Evolutionary conservation across 2,329 filamentous ascomycete genomes (phyloP).

Genomic region (Ceratocystis cacaofunesta): DNA sequence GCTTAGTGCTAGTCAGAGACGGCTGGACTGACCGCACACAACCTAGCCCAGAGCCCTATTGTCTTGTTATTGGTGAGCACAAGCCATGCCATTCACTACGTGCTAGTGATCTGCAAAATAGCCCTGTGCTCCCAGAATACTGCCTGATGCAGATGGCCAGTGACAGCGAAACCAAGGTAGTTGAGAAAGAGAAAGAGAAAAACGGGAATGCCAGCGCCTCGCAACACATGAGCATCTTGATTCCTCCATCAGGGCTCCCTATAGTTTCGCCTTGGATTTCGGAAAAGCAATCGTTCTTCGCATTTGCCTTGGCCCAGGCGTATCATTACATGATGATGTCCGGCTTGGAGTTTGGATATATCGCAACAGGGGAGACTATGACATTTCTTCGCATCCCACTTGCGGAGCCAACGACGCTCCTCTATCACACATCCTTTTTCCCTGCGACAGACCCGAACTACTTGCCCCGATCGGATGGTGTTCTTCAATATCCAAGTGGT

Average conservation of each 20-base stretch:
- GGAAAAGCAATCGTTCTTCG: neutral
- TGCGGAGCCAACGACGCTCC: neutral
- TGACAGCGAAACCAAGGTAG: neutral
- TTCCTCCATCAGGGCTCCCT: too few species aligned
- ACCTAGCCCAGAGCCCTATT: too few species aligned
- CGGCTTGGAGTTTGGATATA: neutral
- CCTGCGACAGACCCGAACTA: neutral
- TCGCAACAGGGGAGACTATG: neutral
- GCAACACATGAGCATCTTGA: too few species aligned
- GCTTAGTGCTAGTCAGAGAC: too few species aligned
- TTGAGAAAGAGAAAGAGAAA: neutral
- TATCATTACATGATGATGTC: neutral
- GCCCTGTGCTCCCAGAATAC: too few species aligned
- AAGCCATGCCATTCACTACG: neutral
- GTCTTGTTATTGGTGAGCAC: neutral
- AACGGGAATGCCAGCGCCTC: too few species aligned
- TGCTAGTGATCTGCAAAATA: neutral
- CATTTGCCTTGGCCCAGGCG: neutral
- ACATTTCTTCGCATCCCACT: neutral
- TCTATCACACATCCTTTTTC: neutral
- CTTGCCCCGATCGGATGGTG: neutral
- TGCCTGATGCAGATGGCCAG: neutral
- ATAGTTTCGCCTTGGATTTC: too few species aligned
- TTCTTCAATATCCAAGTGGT: too few species aligned
- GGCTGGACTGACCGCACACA: too few species aligned